phyloP scores from a whole-genome alignment of 23 red algal genomes.

The Gracilaria domingensis region DNA sequence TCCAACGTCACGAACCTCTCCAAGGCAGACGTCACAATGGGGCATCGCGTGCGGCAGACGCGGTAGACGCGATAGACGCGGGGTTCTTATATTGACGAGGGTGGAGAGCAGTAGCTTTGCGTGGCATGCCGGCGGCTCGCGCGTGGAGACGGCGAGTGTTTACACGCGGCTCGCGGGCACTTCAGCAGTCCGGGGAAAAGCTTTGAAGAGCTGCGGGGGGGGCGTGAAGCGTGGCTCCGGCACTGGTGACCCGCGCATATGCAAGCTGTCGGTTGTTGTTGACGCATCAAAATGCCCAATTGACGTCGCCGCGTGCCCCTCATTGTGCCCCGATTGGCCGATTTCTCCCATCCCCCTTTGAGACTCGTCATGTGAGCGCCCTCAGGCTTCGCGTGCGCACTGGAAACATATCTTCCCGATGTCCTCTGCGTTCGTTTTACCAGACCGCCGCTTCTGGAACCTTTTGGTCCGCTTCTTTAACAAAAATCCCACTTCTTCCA shows the following conservation, averaged over 20 bases:
- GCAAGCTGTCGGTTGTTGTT: background rate
- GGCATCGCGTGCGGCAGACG: constrained; percentile 20
- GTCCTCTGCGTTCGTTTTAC: too few species aligned
- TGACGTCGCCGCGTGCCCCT: background rate
- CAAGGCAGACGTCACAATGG: constrained; percentile 54
- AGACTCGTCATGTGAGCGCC: background rate
- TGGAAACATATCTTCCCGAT: background rate
- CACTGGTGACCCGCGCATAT: background rate
- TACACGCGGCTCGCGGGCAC: background rate
- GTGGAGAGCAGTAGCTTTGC: background rate
- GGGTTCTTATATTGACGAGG: background rate
- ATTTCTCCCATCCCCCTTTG: too few species aligned
- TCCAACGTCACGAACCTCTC: constrained; percentile 44
- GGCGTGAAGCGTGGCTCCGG: background rate
- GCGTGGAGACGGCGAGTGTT: background rate
- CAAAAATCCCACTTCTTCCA: too few species aligned
- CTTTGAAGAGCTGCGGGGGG: background rate
- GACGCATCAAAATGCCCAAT: background rate
- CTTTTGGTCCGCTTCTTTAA: too few species aligned
- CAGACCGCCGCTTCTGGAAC: too few species aligned
- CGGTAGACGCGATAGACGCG: background rate
- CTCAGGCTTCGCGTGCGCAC: too few species aligned
- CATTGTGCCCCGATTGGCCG: background rate
- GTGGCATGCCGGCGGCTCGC: background rate
- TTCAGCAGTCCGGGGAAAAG: background rate